Evolutionary conservation across 352 stramenopile genomes (phyloP).

Genomic region (Blastocystis sp.): DNA sequence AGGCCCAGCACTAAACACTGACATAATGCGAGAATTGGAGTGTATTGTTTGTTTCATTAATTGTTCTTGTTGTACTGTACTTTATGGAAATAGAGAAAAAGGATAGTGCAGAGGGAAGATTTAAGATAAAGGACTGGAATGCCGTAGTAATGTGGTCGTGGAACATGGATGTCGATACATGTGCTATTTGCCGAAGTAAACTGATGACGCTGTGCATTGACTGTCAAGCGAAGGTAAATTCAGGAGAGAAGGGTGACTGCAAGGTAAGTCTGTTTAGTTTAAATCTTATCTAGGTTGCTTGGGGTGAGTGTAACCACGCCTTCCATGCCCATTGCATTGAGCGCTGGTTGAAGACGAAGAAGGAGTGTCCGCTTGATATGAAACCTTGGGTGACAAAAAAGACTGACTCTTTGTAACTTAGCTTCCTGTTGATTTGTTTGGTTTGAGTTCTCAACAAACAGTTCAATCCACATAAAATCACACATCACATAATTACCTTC

Average conservation of each 20-base stretch:
- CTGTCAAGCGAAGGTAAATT: conserved; percentile 58
- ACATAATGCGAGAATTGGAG: background rate
- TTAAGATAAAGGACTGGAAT: conserved; percentile 60
- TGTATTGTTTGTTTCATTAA: conserved; percentile 43
- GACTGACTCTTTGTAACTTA: conserved; percentile 43
- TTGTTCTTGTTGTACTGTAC: conserved; percentile 6
- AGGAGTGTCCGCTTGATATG: conserved; percentile 59
- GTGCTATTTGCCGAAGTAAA: conserved; percentile 58
- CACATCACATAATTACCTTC: conserved; percentile 3
- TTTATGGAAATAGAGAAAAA: conserved; percentile 39
- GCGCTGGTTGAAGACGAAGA: conserved; percentile 47
- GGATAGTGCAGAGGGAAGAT: background rate
- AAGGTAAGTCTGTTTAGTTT: background rate
- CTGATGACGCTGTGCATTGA: conserved; percentile 58
- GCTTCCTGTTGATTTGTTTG: background rate
- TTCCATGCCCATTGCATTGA: conserved; percentile 60
- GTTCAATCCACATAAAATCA: background rate
- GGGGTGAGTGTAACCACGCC: conserved; percentile 42
- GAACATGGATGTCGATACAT: conserved; percentile 57
- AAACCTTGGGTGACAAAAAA: conserved; percentile 52
- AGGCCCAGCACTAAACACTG: background rate
- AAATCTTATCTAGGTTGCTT: conserved; percentile 22
- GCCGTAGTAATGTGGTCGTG: conserved; percentile 53
- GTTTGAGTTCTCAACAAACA: background rate
- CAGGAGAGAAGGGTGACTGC: conserved; percentile 50